phyloP scores from a whole-genome alignment of 768 basidiomycete species.

The Leccinum barrowsii region DNA sequence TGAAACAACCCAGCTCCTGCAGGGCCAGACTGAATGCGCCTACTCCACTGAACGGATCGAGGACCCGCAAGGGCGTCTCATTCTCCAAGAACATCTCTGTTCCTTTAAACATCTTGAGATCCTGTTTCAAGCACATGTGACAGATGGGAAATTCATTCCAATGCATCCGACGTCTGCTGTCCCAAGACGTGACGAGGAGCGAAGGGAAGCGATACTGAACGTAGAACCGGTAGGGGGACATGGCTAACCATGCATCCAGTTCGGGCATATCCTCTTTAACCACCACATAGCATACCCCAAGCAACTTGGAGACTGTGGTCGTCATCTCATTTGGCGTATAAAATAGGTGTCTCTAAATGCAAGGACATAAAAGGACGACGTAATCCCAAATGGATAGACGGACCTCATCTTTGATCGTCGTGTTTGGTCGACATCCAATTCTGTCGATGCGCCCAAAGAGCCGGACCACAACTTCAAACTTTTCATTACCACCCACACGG shows the following conservation, averaged over 20 bases:
- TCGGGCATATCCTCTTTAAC: constrained; percentile 31
- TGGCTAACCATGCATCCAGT: constrained; percentile 44
- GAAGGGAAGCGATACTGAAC: constrained; percentile 48
- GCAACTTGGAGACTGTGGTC: constrained; percentile 37
- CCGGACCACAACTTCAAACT: constrained; percentile 31
- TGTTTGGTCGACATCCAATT: constrained; percentile 35
- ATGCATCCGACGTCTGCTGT: constrained; percentile 28
- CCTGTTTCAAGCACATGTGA: constrained; percentile 35
- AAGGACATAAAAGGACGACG: background rate
- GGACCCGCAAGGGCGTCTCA: constrained; percentile 26
- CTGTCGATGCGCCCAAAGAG: constrained; percentile 51
- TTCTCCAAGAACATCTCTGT: constrained; percentile 32
- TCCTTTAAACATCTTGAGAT: constrained; percentile 30
- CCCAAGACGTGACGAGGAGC: constrained; percentile 39
- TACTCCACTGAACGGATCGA: constrained; percentile 43
- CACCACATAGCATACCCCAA: constrained; percentile 49
- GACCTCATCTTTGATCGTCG: constrained; percentile 57
- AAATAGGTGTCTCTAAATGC: constrained; percentile 55
- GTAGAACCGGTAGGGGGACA: constrained; percentile 59
- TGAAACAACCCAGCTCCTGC: constrained; percentile 50
- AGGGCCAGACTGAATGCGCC: constrained; percentile 65
- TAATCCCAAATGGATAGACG: background rate
- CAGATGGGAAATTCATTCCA: constrained; percentile 45
- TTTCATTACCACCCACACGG: constrained; percentile 14
- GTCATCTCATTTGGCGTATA: constrained; percentile 45